A percentile compares a stretch with the other conserved stretches of the same genome.
Evolutionary conservation across 805 yeast genomes (phyloP).

Genomic region (Candida insectorum): DNA sequence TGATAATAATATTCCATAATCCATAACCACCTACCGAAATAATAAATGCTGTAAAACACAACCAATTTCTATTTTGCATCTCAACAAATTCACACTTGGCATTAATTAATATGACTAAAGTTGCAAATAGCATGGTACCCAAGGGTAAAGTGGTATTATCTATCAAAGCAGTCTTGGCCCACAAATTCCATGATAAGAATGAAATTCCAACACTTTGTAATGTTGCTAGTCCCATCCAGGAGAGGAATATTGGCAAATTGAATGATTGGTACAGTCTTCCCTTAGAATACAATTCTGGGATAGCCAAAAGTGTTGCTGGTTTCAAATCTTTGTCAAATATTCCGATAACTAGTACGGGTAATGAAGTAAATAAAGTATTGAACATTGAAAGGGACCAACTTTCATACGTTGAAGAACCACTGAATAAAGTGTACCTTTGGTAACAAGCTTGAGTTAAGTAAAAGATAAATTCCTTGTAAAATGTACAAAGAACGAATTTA

Average conservation of each 20-base stretch:
- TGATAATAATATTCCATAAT: slow-evolving; percentile 76
- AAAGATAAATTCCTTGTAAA: slow-evolving; percentile 89
- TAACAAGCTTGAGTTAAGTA: slow-evolving; percentile 84
- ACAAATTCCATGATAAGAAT: slow-evolving; percentile 61
- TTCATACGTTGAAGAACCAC: slow-evolving; percentile 92
- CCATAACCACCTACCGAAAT: slow-evolving; percentile 84
- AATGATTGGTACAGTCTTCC: slow-evolving; percentile 78
- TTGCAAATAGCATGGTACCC: slow-evolving; percentile 74
- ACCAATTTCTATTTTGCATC: slow-evolving; percentile 68
- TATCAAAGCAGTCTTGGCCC: slow-evolving; percentile 63
- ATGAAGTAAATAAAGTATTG: slow-evolving; percentile 90
- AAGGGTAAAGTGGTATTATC: slow-evolving; percentile 82
- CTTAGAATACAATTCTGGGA: slow-evolving; percentile 81
- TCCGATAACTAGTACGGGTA: slow-evolving; percentile 91
- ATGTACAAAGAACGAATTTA: slow-evolving; percentile 88
- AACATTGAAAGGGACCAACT: slow-evolving; percentile 97
- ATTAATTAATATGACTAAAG: slow-evolving; percentile 69
- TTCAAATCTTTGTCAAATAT: slow-evolving; percentile 88
- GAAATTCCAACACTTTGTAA: slow-evolving; percentile 68
- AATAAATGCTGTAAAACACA: slow-evolving; percentile 61
- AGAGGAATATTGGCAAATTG: slow-evolving; percentile 62
- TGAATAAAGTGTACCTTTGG: slow-evolving; percentile 82
- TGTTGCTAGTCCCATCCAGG: slow-evolving; percentile 79
- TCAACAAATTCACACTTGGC: slow-evolving; percentile 79
- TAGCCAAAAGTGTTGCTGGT: slow-evolving; percentile 84